phyloP scores from a whole-genome alignment of 148 eudicot species.

The Beta vulgaris region DNA sequence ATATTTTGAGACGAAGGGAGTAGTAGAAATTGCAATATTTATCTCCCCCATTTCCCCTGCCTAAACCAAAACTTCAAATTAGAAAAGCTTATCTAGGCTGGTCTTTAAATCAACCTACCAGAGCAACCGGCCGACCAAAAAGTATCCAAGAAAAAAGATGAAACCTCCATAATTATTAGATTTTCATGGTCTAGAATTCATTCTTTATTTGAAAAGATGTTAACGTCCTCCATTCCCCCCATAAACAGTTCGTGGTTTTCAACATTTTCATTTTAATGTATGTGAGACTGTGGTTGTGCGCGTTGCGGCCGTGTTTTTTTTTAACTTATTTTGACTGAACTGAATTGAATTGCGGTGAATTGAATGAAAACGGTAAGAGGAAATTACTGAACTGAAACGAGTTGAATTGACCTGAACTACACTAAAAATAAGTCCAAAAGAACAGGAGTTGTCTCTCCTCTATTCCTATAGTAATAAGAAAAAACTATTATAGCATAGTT shows the following conservation, averaged over 20 bases:
- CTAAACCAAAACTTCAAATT: constrained; percentile 6
- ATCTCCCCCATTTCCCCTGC: neutral
- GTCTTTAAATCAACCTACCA: neutral
- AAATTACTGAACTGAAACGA: no score
- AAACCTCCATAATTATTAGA: constrained; percentile 11
- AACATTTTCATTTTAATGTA: neutral
- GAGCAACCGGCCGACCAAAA: constrained; percentile 23
- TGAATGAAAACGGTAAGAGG: no score
- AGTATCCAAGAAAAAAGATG: neutral
- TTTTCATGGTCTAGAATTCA: neutral
- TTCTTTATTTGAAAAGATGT: constrained; percentile 8
- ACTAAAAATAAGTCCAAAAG: no score
- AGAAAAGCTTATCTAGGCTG: neutral
- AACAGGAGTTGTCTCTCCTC: no score
- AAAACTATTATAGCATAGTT: no score
- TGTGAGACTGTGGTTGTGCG: no score
- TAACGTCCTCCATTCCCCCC: constrained; percentile 3
- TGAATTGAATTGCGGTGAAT: no score
- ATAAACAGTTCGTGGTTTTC: neutral
- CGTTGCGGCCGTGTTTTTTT: no score
- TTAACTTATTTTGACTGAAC: no score
- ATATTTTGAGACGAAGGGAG: no score
- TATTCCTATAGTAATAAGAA: no score
- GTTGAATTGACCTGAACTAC: no score
- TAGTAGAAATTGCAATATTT: neutral